These are phyloP conservation scores for Globomyces pollinis-pini DNA, from an alignment of 192 early-diverging fungal genomes.

Conservation along the genomic window DNA sequence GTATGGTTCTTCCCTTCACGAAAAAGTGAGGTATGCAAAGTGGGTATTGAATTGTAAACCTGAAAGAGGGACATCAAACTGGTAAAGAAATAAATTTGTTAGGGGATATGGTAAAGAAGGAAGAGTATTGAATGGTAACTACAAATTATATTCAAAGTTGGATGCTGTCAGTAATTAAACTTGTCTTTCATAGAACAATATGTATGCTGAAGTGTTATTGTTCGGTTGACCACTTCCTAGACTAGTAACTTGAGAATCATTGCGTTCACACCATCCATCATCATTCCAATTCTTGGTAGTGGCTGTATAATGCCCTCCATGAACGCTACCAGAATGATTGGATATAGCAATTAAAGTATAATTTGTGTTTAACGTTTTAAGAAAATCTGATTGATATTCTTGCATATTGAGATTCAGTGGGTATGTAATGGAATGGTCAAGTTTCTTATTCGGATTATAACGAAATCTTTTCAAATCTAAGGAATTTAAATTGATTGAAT, in stretches of 20 bases:
- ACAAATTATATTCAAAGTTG: no score
- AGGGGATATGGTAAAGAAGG: no score
- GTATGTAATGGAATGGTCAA: background rate
- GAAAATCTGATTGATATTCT: conserved; percentile 3
- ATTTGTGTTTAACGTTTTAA: conserved; percentile 23
- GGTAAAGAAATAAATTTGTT: no score
- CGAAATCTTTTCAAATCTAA: conserved; percentile 15
- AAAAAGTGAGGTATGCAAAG: no score
- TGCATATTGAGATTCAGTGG: background rate
- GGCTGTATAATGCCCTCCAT: conserved; percentile 63
- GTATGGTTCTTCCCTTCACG: no score
- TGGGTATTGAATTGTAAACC: no score
- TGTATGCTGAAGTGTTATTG: conserved; percentile 5
- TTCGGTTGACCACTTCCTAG: background rate
- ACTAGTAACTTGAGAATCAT: background rate
- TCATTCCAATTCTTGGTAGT: conserved; percentile 7
- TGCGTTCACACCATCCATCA: conserved; percentile 1
- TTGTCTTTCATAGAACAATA: conserved; percentile 12
- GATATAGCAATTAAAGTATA: conserved; percentile 77
- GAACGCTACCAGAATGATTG: conserved; percentile 20
- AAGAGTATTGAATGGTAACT: no score
- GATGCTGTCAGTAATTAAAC: no score
- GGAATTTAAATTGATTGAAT: background rate
- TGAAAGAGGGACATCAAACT: no score
- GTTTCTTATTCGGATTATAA: background rate